Conservation (phyloP, 352 stramenopile genomes). For the Globisporangium cystogenes region DNA sequence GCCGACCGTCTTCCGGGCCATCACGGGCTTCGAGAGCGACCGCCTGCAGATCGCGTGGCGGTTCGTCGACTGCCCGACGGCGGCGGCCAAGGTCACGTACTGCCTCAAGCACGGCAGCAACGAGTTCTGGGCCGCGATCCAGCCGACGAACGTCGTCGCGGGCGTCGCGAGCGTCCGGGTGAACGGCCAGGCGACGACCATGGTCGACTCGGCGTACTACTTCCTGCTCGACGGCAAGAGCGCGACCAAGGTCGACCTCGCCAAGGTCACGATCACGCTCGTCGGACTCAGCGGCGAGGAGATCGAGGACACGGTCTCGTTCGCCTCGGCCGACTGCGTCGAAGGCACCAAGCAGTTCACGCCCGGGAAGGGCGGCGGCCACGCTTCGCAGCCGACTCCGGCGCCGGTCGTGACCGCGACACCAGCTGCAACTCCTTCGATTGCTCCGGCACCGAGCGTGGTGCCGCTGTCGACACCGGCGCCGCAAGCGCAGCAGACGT, state of each 20-base stretch:
- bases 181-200: slow-evolving; percentile 32
- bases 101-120: slow-evolving; percentile 70
- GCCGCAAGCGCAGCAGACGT: background rate
- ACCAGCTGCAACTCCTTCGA: slow-evolving; percentile 1
- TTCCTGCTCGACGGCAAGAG: slow-evolving; percentile 44
- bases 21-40: slow-evolving; percentile 57
- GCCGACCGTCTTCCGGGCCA: slow-evolving; percentile 52
- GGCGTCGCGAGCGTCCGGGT: slow-evolving; percentile 27
- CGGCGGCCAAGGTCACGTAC: slow-evolving; percentile 41
- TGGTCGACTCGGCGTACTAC: slow-evolving; percentile 67
- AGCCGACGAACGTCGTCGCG: slow-evolving; percentile 44
- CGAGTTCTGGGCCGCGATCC: slow-evolving; percentile 47
- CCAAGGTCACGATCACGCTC: slow-evolving; percentile 35
- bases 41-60: slow-evolving; percentile 53
- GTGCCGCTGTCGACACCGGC: slow-evolving; percentile 3
- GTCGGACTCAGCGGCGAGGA: slow-evolving; percentile 20
- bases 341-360: slow-evolving; percentile 32
- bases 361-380: slow-evolving; percentile 9
- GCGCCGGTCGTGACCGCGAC: slow-evolving; percentile 9
- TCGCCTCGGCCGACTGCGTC: slow-evolving; percentile 33
- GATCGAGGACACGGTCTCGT: slow-evolving; percentile 35
- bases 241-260: slow-evolving; percentile 20
- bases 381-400: slow-evolving; percentile 9
- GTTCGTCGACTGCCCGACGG: slow-evolving; percentile 63
- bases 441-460: background rate